Evolutionary conservation across 2,329 filamentous ascomycete species (phyloP), one percentile per base, ranked within the genome.

Genomic region (Helminthosporium solani): DNA sequence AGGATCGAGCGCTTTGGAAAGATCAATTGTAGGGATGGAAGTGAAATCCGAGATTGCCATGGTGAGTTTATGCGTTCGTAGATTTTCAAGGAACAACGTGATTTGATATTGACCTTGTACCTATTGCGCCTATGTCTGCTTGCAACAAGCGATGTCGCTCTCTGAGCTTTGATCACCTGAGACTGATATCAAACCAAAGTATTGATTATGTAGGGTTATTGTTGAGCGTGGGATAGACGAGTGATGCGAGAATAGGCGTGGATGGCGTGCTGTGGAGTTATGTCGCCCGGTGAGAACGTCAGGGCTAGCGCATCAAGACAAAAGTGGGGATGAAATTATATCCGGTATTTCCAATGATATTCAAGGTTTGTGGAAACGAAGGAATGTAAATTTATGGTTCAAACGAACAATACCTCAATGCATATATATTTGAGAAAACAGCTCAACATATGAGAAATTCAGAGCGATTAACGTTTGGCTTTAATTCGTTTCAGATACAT

Each of bases 1-100:
- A 2, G 70, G 60, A 28, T 72, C 58, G 8, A 59, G 40, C 15
- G 72, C 71, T 19, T 70, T 66, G 6, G 75, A 75, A 20, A 82
- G 69, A 53, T 81, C 74, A 33, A 82, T 70, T 9, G 74, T 64
- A 3, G 79, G 78, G 37, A 82, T 50, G 8, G 40, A 47, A 11
- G 47, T 45, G 33, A 50, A 49, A 34, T 47, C 20, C 14, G 38
- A 40, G 11, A 36, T 9, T 15, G 45, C 19, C 49, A 52, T 52
- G 27, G 25, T 33, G 5, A 31, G 4, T 31, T n/a, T 6, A 7
- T 27, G 25, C 7, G 25, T 7, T 27, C 12, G 25, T n/a, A 12
- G 25, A 27, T 27, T 27, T 27, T 12, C 12, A 27, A 7, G 25
- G 12, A 27, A 12, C 7, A 27, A 12, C 12, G 25, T 27, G 12